Conservation (phyloP, 495 filamentous ascomycete species). For the Penicillium arizonense region DNA sequence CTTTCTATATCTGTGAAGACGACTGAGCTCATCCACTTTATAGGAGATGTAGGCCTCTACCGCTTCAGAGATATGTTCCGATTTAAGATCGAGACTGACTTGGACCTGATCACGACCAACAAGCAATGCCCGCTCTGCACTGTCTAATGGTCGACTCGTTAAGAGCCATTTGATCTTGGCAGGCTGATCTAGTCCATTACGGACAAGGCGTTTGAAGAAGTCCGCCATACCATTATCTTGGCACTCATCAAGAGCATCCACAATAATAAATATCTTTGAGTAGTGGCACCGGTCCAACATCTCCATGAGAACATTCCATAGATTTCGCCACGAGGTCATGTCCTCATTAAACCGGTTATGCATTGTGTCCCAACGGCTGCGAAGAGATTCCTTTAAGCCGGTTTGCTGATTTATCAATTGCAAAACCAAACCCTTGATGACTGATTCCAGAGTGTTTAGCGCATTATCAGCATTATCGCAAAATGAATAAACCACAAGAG, state of each 20-base stretch:
- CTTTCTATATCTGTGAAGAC: not conserved
- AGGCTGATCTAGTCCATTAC: conserved; percentile 12
- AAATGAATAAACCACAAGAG: conserved; percentile 37
- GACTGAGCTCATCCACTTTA: conserved; percentile 22
- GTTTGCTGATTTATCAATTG: not conserved
- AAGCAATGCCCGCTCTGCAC: conserved; percentile 15
- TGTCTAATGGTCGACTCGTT: conserved; percentile 23
- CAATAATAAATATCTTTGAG: conserved; percentile 7
- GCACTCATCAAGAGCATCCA: conserved; percentile 21
- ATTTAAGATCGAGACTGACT: conserved; percentile 19
- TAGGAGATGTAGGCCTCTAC: conserved; percentile 27
- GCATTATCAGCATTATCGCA: conserved; percentile 36
- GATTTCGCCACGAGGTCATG: conserved; percentile 23
- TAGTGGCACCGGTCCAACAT: conserved; percentile 17
- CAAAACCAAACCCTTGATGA: too few species aligned
- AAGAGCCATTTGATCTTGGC: conserved; percentile 25
- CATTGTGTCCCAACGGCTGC: conserved; percentile 8
- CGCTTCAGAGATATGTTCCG: conserved; percentile 6
- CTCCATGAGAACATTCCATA: conserved; percentile 30
- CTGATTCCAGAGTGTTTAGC: conserved; percentile 38
- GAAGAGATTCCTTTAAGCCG: conserved; percentile 24
- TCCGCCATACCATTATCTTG: conserved; percentile 19
- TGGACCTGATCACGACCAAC: conserved; percentile 6
- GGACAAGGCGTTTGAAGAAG: conserved; percentile 30
- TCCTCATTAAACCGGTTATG: conserved; percentile 11